Evolutionary conservation across 176 grass and related monocot species (phyloP), one percentile per base, ranked within the genome.

Genomic region (Hsuehochloa calcarea): DNA sequence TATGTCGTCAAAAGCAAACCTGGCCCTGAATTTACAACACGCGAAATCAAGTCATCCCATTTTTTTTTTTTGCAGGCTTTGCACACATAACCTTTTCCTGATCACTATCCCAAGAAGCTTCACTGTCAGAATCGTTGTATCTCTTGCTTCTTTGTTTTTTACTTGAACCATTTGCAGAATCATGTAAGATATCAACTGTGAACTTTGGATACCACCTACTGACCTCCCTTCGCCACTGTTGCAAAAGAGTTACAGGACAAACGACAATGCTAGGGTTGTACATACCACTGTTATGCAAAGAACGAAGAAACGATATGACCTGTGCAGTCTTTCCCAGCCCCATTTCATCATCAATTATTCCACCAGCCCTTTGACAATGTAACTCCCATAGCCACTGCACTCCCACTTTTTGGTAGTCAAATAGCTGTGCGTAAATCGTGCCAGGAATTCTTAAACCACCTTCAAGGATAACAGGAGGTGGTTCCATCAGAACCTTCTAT

Each of bases 321-420:
- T 98, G 96, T 61, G 95, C 77, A 20, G 96, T 98, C 81, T 98
- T 98, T 44, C 96, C 93, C n/a, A 98, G 85, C 46, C 96, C 96
- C 96, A 98, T 98, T 85, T 98, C 95, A 64, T 98, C 96, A 20
- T 93, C 96, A 85, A 98, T 95, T 65, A 98, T 98, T 63, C 29
- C 29, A 29, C 29, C 29, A 29, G 87, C 89, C 51, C 90, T 92
- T 85, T 98, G 96, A 68, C 96, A 98, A 75, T 98, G 93, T 51
- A 95, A 92, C 76, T 93, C 96, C 96, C 96, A 98, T n/a, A 98
- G 72, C 96, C 93, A 98, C 56, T 98, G 93, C 70, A 98, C 93
- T 63, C 96, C 93, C n/a, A 98, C 91, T 74, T 95, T 98, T 84
- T 98, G 93, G 83, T 95, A 95, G 74, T 98, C 96, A 84, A 98